Evolutionary conservation across 176 grass and related monocot genomes (phyloP).

Genomic region (Triticum monococcum): DNA sequence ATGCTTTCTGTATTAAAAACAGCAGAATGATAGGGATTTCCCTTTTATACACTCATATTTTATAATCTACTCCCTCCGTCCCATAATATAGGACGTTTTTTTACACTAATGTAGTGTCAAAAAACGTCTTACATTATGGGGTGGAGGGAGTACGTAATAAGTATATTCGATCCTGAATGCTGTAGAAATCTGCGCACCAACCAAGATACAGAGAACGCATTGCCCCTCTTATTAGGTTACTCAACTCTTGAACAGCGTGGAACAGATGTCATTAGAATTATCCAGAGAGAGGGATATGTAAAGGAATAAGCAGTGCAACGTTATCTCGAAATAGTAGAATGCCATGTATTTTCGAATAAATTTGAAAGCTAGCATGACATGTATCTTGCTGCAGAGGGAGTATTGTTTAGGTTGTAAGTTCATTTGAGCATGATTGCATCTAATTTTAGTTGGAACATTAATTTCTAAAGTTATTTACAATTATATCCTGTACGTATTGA

Average conservation of each 20-base stretch:
- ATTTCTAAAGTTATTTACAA: not conserved
- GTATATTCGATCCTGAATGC: not conserved
- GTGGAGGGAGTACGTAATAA: too few relatives aligned
- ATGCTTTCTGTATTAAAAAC: conserved; percentile 5
- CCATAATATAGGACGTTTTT: too few relatives aligned
- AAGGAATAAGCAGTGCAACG: not conserved
- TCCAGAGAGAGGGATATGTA: not conserved
- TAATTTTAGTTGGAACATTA: not conserved
- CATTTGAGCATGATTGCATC: not conserved
- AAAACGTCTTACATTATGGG: too few relatives aligned
- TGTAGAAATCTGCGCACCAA: not conserved
- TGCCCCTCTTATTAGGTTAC: not conserved
- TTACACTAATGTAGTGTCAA: too few relatives aligned
- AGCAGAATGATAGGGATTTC: not conserved
- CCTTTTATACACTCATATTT: not conserved
- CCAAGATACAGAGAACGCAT: not conserved
- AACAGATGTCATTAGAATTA: not conserved
- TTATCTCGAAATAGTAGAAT: not conserved
- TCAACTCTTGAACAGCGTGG: not conserved
- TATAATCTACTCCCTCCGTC: too few relatives aligned
- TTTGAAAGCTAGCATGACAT: not conserved
- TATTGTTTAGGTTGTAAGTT: conserved; percentile 7
- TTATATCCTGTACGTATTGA: not conserved
- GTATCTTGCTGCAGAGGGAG: not conserved
- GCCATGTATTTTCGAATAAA: not conserved